Conservation (phyloP, 148 eudicot species). For the Chenopodium suecicum region DNA sequence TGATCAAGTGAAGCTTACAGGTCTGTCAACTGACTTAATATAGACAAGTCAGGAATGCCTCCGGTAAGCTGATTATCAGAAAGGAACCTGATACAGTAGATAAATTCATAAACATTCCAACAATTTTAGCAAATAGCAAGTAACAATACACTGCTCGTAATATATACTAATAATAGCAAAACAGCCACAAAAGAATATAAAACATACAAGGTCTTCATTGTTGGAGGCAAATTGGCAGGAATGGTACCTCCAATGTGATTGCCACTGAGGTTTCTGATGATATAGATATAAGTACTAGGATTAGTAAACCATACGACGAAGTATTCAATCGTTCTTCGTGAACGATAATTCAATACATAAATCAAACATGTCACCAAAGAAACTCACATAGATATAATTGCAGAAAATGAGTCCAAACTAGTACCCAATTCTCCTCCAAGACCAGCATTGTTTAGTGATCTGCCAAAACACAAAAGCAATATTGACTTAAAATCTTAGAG, state of each 20-base stretch:
- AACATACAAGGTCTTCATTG: conserved; percentile 76
- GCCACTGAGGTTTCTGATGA: conserved; percentile 76
- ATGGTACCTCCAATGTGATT: conserved; percentile 87
- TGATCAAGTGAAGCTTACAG: conserved; percentile 50
- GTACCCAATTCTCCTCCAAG: conserved; percentile 78
- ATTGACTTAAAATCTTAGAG: too few species aligned
- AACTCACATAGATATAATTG: conserved; percentile 79
- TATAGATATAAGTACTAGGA: not conserved
- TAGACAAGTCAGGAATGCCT: conserved; percentile 66
- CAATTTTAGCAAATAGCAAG: not conserved
- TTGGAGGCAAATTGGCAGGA: conserved; percentile 75
- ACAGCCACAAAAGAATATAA: not conserved
- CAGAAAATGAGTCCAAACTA: conserved; percentile 52
- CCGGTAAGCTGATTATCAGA: conserved; percentile 83
- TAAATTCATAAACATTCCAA: not conserved
- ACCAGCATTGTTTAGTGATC: conserved; percentile 56
- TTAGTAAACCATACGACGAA: conserved; percentile 16
- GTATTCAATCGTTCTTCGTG: conserved; percentile 2
- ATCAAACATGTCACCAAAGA: not conserved
- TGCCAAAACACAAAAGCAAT: conserved; percentile 32
- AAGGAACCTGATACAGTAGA: conserved; percentile 45
- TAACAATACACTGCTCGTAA: not conserved
- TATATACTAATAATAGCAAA: not conserved
- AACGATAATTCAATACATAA: not conserved
- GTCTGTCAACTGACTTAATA: conserved; percentile 66